Evolutionary conservation across 169 alveolate genomes (phyloP).

Genomic region (Plasmodium billcollinsi): DNA sequence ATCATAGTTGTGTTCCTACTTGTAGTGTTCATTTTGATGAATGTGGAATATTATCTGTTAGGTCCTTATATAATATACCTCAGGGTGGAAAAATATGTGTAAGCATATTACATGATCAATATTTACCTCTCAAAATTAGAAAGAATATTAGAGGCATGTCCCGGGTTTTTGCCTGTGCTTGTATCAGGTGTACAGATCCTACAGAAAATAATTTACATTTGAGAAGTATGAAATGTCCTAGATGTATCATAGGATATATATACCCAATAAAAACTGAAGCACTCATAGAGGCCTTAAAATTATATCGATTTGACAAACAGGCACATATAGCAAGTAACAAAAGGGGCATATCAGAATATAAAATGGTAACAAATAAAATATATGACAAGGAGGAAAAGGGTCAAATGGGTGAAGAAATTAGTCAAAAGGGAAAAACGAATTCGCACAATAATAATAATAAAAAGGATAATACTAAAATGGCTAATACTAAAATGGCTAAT

Average conservation of each 20-base stretch:
- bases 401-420: background rate
- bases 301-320: conserved; percentile 55
- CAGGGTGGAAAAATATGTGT: conserved; percentile 87
- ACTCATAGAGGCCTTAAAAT: conserved; percentile 66
- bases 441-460: background rate
- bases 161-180: conserved; percentile 85
- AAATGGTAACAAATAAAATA: background rate
- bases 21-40: conserved; percentile 84
- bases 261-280: conserved; percentile 70
- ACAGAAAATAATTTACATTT: conserved; percentile 83
- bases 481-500: too few relatives aligned
- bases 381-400: background rate
- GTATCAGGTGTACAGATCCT: conserved; percentile 85
- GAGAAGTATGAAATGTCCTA: conserved; percentile 85
- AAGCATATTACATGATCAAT: conserved; percentile 86
- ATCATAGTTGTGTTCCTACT: conserved; percentile 91
- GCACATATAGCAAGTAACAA: background rate
- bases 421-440: background rate
- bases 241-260: conserved; percentile 84
- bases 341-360: background rate
- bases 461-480: background rate
- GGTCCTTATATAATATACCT: conserved; percentile 89
- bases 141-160: conserved; percentile 75
- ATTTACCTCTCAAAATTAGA: conserved; percentile 86
- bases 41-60: conserved; percentile 84